Base-by-base conservation (phyloP, 2,329 filamentous ascomycete species). In the Aotearoamyces nothofagi region DNA sequence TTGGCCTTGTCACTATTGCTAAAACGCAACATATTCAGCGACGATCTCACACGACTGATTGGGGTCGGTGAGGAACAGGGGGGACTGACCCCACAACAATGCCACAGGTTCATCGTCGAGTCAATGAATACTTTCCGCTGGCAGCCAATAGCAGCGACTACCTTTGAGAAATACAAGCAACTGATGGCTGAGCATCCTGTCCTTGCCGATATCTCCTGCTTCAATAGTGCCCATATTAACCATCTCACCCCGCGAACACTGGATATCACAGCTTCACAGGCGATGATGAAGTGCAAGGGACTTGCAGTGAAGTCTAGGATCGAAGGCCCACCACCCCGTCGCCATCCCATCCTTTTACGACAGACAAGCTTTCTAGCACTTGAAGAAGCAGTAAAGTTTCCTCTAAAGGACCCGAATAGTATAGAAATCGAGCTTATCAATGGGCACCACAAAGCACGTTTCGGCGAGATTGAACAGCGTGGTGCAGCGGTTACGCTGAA, bases 341-440 rank as follows among this genome's bases (percentile, higher is more conserved):
- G 35, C 1, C 63, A 53, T 15, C 56, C 56, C 0, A 60, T 68
- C 5, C 48, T 68, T 1, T 44, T 68, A 6, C 53, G 63, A 0
- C 64, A 68, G 34, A 67, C 64, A 0, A 69, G 64, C 33, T 68
- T 69, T 32, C 45, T 58, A 2, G 63, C 63, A 0, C 40, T 66
- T 0, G 55, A 65, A 29, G 63, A 68, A 38, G 44, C 44, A 0
- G 55, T 66, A 3, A 43, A 46, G 1, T 66, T 66, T 33, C n/a
- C n/a, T n/a, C n/a, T n/a, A n/a, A n/a, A n/a, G n/a, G n/a, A n/a
- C n/a, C n/a, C n/a, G n/a, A n/a, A n/a, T n/a, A n/a, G n/a, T n/a
- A n/a, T n/a, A n/a, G 37, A 33, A 1, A 40, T 42, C 9, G 23
- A 38, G 11, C 11, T 14, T 5, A 31, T 49, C 0, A 41, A 50